Evolutionary conservation across 345 rosid genomes (phyloP).

Genomic region (Fremontodendron californicum): DNA sequence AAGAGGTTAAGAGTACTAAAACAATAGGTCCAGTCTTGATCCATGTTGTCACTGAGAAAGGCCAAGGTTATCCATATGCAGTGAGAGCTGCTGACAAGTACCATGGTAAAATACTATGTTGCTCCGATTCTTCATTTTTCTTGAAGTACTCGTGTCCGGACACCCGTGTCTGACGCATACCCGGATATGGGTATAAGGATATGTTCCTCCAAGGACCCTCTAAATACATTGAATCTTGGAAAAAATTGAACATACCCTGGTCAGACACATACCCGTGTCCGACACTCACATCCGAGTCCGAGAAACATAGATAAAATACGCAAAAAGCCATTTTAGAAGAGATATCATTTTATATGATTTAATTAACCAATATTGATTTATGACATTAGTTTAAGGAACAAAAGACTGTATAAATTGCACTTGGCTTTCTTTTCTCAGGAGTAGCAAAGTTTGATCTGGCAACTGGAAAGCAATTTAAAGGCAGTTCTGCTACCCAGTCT

Average conservation of each 20-base stretch:
- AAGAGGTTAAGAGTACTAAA: slow-evolving; percentile 88
- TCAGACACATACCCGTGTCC: no score
- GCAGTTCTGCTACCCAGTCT: slow-evolving; percentile 54
- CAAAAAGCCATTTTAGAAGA: neutral
- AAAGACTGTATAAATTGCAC: neutral
- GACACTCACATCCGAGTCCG: no score
- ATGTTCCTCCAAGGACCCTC: no score
- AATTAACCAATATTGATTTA: neutral
- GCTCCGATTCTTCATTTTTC: no score
- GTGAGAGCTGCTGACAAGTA: slow-evolving; percentile 94
- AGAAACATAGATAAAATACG: no score
- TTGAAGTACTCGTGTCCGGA: no score
- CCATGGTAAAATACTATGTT: slow-evolving; percentile 78
- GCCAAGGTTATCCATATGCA: slow-evolving; percentile 95
- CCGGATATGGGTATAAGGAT: no score
- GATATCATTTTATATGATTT: neutral
- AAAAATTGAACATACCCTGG: no score
- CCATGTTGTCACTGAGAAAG: slow-evolving; percentile 97
- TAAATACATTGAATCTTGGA: no score
- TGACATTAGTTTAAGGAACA: neutral
- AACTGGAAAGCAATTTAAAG: slow-evolving; percentile 90
- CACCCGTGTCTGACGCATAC: no score
- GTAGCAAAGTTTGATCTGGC: slow-evolving; percentile 90
- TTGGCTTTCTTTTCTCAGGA: slow-evolving; percentile 43
- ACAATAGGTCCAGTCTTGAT: slow-evolving; percentile 89